Percentiles rank a stretch among this genome's conserved stretches.
Evolutionary conservation across 768 basidiomycete species (phyloP).

Genomic region (Sutorius australiensis): DNA sequence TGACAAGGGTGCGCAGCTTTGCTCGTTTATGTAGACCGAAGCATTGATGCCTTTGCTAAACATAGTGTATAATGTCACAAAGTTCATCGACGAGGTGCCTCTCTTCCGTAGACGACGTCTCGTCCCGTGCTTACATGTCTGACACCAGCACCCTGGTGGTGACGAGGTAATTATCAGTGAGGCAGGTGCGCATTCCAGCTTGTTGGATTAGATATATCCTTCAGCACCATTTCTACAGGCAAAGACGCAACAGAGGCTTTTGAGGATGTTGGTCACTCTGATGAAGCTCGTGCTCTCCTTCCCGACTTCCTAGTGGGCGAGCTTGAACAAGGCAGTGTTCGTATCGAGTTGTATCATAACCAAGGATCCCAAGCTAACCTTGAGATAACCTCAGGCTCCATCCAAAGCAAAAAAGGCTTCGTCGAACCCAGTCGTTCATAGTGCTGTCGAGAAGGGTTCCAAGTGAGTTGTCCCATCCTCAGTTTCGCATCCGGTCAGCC

Average conservation of each 20-base stretch:
- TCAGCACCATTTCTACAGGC: constrained; percentile 45
- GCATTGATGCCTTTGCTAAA: constrained; percentile 3
- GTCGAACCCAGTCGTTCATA: constrained; percentile 37
- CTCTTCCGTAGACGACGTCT: background rate
- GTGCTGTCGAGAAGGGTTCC: constrained; percentile 62
- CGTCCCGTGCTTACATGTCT: constrained; percentile 4
- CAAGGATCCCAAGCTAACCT: background rate
- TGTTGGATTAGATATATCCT: background rate
- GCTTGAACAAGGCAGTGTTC: constrained; percentile 68
- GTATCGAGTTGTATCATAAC: constrained; percentile 21
- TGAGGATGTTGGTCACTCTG: constrained; percentile 98
- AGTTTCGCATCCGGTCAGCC: background rate
- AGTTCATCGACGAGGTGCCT: constrained; percentile 90
- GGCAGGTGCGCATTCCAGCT: constrained; percentile 58
- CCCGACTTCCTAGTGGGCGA: constrained; percentile 77
- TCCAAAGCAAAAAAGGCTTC: constrained; percentile 49
- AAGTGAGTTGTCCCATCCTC: constrained; percentile 43
- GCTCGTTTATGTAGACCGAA: background rate
- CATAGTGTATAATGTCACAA: constrained; percentile 88
- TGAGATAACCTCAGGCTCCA: constrained; percentile 36
- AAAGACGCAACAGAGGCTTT: constrained; percentile 98
- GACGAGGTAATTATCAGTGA: constrained; percentile 97
- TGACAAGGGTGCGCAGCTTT: constrained; percentile 61
- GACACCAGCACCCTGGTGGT: constrained; percentile 84
- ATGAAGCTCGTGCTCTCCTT: constrained; percentile 88